phyloP scores from a whole-genome alignment of 108 stramenopile genomes.

The Parmales sp. region DNA sequence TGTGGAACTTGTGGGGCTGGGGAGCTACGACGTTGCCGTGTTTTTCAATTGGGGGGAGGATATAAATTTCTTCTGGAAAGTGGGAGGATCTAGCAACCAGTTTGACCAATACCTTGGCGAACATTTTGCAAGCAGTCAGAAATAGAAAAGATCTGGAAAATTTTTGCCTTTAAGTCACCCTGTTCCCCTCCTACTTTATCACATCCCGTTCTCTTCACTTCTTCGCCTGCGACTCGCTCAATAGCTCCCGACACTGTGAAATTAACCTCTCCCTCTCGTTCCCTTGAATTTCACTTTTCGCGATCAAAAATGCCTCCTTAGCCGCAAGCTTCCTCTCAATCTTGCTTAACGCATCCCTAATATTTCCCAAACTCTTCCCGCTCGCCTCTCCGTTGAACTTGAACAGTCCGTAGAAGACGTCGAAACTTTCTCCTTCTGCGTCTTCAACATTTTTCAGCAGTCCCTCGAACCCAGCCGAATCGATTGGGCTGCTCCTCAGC shows the following conservation, averaged over 20 bases:
- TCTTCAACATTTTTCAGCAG: constrained; percentile 81
- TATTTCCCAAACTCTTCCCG: constrained; percentile 47
- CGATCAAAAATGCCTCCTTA: constrained; percentile 83
- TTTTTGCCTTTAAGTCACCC: no score
- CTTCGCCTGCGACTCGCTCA: no score
- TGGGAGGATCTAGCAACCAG: no score
- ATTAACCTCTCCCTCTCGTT: constrained; percentile 75
- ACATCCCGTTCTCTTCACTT: no score
- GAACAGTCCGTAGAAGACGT: constrained; percentile 94
- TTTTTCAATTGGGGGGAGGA: no score
- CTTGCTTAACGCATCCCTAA: constrained; percentile 78
- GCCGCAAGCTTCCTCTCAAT: constrained; percentile 86
- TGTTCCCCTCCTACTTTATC: no score
- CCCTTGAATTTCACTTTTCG: constrained; percentile 74
- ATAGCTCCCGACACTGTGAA: constrained; percentile 68
- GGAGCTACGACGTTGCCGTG: no score
- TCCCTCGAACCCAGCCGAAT: constrained; percentile 91
- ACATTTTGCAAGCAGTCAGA: no score
- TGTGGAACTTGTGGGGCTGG: no score
- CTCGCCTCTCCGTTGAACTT: constrained; percentile 87
- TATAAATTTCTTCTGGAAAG: no score
- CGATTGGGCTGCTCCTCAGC: constrained; percentile 54
- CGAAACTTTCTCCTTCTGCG: constrained; percentile 92
- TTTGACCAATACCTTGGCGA: no score
- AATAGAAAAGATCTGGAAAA: no score